phyloP scores from a whole-genome alignment of 371 early-diverging fungal genomes.

The Mycotypha africana region DNA sequence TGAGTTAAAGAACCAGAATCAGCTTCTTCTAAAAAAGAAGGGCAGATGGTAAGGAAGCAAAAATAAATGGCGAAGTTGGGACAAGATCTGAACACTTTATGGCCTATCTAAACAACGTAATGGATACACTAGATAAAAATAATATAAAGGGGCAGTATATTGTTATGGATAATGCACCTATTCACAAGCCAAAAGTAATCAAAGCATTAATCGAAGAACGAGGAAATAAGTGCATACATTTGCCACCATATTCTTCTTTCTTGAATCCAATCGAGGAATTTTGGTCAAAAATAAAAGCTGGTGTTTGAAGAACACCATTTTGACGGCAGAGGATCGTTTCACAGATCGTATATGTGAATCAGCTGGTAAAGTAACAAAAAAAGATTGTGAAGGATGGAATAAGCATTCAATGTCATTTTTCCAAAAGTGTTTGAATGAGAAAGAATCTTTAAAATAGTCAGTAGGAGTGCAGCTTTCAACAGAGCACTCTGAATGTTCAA shows the following conservation, averaged over 20 bases:
- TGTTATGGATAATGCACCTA: conserved; percentile 8
- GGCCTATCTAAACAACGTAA: conserved; percentile 7
- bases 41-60: conserved; percentile 11
- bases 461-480: conserved; percentile 6
- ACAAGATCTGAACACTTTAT: conserved; percentile 9
- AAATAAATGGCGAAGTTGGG: conserved; percentile 8
- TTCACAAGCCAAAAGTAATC: conserved; percentile 8
- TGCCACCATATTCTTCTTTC: conserved; percentile 2
- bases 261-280: conserved; percentile 11
- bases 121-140: conserved; percentile 12
- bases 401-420: too few relatives aligned
- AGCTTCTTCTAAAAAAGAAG: conserved; percentile 10
- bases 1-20: conserved; percentile 12
- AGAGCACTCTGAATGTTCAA: conserved; percentile 3
- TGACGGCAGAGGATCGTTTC: conserved; percentile 11
- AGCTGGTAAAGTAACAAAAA: too few relatives aligned
- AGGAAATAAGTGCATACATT: conserved; percentile 4
- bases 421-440: neutral
- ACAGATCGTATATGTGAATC: neutral
- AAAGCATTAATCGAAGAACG: conserved; percentile 7
- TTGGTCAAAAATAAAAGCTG: conserved; percentile 15
- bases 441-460: conserved; percentile 7
- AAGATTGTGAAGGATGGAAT: too few relatives aligned
- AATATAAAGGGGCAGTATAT: conserved; percentile 11
- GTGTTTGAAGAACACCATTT: conserved; percentile 8